phyloP scores from a whole-genome alignment of 2,329 filamentous ascomycete genomes.

The Metarhizium humberi region DNA sequence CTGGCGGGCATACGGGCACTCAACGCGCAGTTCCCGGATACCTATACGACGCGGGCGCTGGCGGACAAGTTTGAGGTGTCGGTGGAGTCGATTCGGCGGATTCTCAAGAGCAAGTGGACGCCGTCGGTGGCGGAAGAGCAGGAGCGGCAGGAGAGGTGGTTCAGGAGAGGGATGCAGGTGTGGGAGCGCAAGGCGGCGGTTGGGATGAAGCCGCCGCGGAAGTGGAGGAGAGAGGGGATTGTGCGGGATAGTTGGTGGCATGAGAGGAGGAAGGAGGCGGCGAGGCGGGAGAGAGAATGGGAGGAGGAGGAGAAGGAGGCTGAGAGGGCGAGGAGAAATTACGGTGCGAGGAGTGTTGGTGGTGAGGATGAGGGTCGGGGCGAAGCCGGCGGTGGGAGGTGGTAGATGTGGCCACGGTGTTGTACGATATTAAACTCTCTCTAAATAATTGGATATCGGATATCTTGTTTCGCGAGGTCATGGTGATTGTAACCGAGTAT shows the following conservation, averaged over 20 bases:
- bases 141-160: constrained; percentile 51
- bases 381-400: background rate
- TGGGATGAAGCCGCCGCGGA: constrained; percentile 51
- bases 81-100: constrained; percentile 76
- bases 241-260: constrained; percentile 34
- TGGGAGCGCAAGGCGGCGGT: constrained; percentile 52
- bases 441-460: background rate
- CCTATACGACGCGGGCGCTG: constrained; percentile 66
- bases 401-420: background rate
- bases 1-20: constrained; percentile 82
- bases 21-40: constrained; percentile 64
- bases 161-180: constrained; percentile 47
- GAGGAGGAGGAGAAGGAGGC: constrained; percentile 21
- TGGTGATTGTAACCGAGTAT: background rate
- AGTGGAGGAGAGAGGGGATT: constrained; percentile 49
- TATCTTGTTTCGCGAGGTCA: background rate
- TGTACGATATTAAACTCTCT: constrained; percentile 1
- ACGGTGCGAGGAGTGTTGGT: constrained; percentile 1
- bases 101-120: constrained; percentile 71
- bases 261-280: constrained; percentile 19
- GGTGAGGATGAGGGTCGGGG: background rate
- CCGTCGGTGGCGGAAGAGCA: constrained; percentile 50
- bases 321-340: constrained; percentile 12
- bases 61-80: constrained; percentile 78
- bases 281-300: constrained; percentile 16